Percentiles rank a stretch among this genome's conserved stretches.
Conservation (phyloP, 768 basidiomycete species). For the Kwoniella shandongensis region DNA sequence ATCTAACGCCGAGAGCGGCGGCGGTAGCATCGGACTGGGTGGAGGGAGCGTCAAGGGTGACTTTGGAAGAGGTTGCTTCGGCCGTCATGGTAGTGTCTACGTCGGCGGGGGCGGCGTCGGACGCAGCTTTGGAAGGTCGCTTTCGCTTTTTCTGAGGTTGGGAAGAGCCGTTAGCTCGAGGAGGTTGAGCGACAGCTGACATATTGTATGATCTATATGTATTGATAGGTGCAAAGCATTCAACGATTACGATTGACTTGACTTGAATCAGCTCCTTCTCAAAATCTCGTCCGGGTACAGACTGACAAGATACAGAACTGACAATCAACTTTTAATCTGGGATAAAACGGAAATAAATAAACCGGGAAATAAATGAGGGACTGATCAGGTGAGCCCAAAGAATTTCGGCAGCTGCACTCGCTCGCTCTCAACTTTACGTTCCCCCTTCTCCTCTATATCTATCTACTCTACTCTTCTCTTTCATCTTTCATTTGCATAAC, state of each 20-base stretch:
- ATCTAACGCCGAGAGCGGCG: conserved; percentile 11
- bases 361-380: conserved; percentile 4
- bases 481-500: background rate
- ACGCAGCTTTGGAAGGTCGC: conserved; percentile 31
- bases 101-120: conserved; percentile 13
- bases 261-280: too few species aligned
- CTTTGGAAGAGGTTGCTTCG: conserved; percentile 40
- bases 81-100: conserved; percentile 15
- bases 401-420: conserved; percentile 15
- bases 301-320: background rate
- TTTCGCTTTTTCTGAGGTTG: conserved; percentile 43
- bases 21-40: conserved; percentile 1
- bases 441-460: conserved; percentile 6
- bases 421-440: conserved; percentile 1
- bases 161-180: conserved; percentile 14
- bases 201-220: conserved; percentile 12
- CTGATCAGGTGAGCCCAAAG: background rate
- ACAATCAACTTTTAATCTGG: conserved; percentile 21
- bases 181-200: conserved; percentile 27
- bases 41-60: conserved; percentile 36
- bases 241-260: too few species aligned
- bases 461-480: background rate
- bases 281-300: background rate
- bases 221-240: background rate
- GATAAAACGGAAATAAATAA: conserved; percentile 30